Base-by-base conservation (phyloP, 768 basidiomycete species). In the Xerocomellus chrysenteron region DNA sequence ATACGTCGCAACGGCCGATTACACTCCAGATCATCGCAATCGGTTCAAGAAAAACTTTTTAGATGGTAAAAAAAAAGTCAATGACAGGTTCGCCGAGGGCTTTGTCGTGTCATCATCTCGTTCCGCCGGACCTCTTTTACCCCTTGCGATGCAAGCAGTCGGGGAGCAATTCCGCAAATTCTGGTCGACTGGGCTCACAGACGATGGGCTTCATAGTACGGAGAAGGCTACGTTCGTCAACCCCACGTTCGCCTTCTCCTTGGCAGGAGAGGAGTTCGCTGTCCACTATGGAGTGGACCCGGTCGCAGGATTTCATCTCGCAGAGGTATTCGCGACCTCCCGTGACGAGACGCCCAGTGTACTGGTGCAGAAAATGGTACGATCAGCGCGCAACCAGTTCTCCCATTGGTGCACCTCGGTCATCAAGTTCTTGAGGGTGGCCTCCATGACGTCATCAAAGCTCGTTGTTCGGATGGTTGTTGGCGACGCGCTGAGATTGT, bases 241-340 rank as follows among this genome's bases (percentile, higher is more conserved):
- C 19, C 71, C 70, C 1, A 74, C 71, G 11, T 73, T 72, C 12
- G 61, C 57, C 2, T 72, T 68, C 30, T 73, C 71, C 21, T 13
- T 43, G 14, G 49, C 60, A 2, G 55, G 63, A 17, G 63, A 71
- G 0, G 45, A 55, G 46, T 70, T 68, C 9, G 46, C 65, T 19
- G 61, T 71, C 3, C 73, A 71, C 39, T 74, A 69, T 46, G 73
- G 64, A 17, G 58, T 52, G 9, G 73, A 72, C 49, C 67, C 71
- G 12, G 50, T 72, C 4, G 52, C 58, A 3, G 71, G 71, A 30
- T 72, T 74, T 44, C 70, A 73, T 57, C 63, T 70, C 14, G 73
- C 68, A n/a, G 68, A 73, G 37, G 41, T 50, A 13, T 53, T 72
- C 21, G 62, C 61, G 12, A 48, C 54, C 24, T 44, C 53, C 19